Base-by-base conservation (phyloP, 1,284 basidiomycete species). In the Malassezia furfur region DNA sequence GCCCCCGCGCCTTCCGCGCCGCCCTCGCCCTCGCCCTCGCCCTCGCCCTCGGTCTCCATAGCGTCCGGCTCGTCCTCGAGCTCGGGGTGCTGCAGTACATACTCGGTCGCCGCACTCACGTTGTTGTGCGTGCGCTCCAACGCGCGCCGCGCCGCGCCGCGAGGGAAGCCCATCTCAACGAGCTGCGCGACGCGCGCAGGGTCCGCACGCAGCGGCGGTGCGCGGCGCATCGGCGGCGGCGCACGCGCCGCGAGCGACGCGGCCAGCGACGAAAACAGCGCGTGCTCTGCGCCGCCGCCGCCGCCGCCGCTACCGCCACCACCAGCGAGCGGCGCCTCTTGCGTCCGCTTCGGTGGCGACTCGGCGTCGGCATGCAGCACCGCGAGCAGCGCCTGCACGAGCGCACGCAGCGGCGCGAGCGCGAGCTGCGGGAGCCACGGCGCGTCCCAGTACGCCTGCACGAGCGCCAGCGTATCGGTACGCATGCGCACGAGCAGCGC, bases 161-260 rank as follows among this genome's bases (percentile, higher is more conserved):
- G 83, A 25, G 87, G 83, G 78, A 98, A 99, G 48, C 94, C 94
- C 94, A 99, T 98, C 64, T 98, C 93, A 15, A 84, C 85, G 47
- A 98, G 79, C 66, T 89, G 85, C 47, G 83, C 81, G 44, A 96
- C 82, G 30, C 85, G 82, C 2, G 59, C 59, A 40, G 72, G 68
- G 51, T 75, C 68, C 6, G 65, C 67, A 11, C 28, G 52, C 39
- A 25, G n/a, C 1, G 48, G 31, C 3, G 10, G 45, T 17, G 40
- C 44, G 25, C 30, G 3, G 21, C 32, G 15, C 40, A 35, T 19
- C 21, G 48, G 15, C 3, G 21, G 21, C 11, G 62, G 53, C 4
- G 62, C 41, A 28, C 36, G 48, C 11, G 54, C 54, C 17, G 56
- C 12, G 55, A 54, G 30, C 46, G 55, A 36, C n/a, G n/a, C n/a